Percentiles rank a stretch among this genome's conserved stretches.
Conservation (phyloP, 139 green algal genomes). For the Chlamydomonas sp. region DNA sequence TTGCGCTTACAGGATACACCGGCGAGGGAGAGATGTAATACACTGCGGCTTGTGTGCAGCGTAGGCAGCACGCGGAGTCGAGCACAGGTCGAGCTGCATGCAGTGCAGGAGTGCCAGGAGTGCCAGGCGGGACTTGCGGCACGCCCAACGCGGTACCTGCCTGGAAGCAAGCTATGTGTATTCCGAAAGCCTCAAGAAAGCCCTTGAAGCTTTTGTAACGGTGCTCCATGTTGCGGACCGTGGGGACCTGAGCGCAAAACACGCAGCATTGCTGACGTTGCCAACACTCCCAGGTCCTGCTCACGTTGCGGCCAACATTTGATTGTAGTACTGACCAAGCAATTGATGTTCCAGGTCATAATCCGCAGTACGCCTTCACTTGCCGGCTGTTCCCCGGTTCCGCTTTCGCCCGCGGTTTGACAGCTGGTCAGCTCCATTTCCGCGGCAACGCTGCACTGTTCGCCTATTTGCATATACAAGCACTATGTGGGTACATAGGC, state of each 20-base stretch:
- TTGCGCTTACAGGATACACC: too few relatives aligned
- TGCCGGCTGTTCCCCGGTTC: background rate
- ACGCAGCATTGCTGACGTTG: background rate
- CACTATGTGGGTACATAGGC: too few relatives aligned
- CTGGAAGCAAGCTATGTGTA: constrained; percentile 71
- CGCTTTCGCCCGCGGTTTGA: background rate
- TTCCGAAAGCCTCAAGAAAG: constrained; percentile 53
- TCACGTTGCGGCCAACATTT: background rate
- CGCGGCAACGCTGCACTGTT: too few relatives aligned
- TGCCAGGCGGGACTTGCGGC: background rate
- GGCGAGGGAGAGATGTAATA: too few relatives aligned
- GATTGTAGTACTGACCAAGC: constrained; percentile 46
- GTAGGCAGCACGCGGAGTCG: too few relatives aligned
- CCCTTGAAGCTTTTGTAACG: constrained; percentile 57
- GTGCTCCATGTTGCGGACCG: constrained; percentile 64
- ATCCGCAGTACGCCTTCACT: constrained; percentile 37
- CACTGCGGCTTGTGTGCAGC: too few relatives aligned
- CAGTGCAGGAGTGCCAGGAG: background rate
- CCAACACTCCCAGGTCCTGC: background rate
- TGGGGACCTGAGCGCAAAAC: constrained; percentile 48
- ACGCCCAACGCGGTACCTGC: background rate
- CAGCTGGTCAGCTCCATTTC: too few relatives aligned
- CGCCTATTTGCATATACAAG: too few relatives aligned
- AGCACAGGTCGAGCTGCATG: too few relatives aligned
- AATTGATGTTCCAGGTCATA: constrained; percentile 75